Base-by-base conservation (phyloP, 2,329 filamentous ascomycete genomes). In the Knufia petricola region DNA sequence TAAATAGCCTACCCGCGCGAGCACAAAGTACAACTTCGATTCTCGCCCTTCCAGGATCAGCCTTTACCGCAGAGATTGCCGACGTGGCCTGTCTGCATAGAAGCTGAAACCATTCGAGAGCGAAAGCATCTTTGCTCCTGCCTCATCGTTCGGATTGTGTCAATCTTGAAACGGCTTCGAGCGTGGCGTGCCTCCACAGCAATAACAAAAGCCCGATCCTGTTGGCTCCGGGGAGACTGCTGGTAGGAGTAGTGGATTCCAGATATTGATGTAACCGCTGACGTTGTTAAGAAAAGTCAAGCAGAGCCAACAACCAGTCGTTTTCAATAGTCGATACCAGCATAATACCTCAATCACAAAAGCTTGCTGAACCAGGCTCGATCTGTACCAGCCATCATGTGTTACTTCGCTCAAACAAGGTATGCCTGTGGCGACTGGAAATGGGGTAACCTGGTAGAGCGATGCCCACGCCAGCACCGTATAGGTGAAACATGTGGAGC, bases 401-500 rank as follows among this genome's bases (percentile, higher is more conserved):
- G 57, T 46, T 59, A 53, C 50, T 59, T 51, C 49, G 57, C 50
- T 6, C 46, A 50, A 21, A 54, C 48, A 6, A 50, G 52, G 28
- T 59, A 40, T 43, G 10, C 28, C 3, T 59, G 57, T 45, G 52
- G 55, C 31, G 57, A 59, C 40, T 58, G 55, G 55, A 56, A 48
- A 53, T 59, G 57, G 57, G 57, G 57, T n/a, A 59, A 59, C 46
- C 56, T 59, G 57, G 56, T 55, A 49, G 45, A 54, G 23, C 51
- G 55, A 36, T 59, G 57, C 49, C 51, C 42, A 38, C 54, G 52
- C 28, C 52, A 59, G 42, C 55, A 54, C 46, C 54, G 57, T 4
- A 59, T 58, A 8, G 57, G 57, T 40, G 57, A 59, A 42, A 53
- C 49, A 19, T 59, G 57, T 41, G 54, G 55, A 23, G 50, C 52